Evolutionary conservation across 306 rosid species (phyloP).

Genomic region (Glycine tomentella): DNA sequence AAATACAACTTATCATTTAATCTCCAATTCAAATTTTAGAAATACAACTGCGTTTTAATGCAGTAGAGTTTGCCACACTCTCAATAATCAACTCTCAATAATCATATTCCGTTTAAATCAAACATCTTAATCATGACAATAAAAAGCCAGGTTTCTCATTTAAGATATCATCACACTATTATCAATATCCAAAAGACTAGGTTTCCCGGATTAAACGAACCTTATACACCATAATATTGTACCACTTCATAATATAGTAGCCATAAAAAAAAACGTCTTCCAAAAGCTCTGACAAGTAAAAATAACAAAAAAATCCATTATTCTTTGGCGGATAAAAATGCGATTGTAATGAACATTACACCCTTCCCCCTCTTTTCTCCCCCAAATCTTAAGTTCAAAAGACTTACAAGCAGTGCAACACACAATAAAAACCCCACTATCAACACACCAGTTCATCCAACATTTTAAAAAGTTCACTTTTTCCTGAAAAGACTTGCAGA

Average conservation of each 20-base stretch:
- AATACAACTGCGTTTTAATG: too few species aligned
- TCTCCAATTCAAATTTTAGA: too few species aligned
- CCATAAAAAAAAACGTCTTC: not conserved
- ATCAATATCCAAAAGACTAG: not conserved
- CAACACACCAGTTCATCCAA: constrained; percentile 25
- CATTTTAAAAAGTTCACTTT: not conserved
- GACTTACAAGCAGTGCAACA: not conserved
- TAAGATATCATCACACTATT: not conserved
- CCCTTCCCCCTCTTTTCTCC: not conserved
- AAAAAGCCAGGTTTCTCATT: too few species aligned
- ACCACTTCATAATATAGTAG: constrained; percentile 1
- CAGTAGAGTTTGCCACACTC: too few species aligned
- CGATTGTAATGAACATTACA: not conserved
- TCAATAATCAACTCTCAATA: too few species aligned
- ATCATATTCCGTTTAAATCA: too few species aligned
- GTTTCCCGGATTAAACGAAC: not conserved
- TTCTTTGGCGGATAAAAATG: not conserved
- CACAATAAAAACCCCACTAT: constrained; percentile 1
- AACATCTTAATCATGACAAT: not conserved
- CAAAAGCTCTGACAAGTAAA: not conserved
- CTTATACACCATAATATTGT: not conserved
- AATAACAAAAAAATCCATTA: not conserved
- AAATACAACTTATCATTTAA: too few species aligned
- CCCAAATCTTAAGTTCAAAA: constrained; percentile 11
- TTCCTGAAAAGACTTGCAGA: constrained; percentile 16